Evolutionary conservation across 805 yeast species (phyloP), one percentile per base, ranked within the genome.

Genomic region (Ogataea ramenticola): DNA sequence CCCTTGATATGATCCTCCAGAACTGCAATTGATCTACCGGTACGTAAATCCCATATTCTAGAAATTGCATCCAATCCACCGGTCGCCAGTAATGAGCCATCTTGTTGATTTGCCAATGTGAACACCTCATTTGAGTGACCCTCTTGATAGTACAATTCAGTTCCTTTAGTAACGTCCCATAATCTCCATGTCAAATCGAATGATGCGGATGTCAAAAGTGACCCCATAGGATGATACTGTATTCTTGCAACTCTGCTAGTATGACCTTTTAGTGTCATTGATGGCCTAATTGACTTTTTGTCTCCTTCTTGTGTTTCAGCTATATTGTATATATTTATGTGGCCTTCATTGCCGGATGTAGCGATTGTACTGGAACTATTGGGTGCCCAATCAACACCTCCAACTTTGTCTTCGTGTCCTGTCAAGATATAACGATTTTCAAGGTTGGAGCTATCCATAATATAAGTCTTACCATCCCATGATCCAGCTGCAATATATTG

Each of bases 101-200:
- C 95, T 0, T 73, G 71, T 47, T 89, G 95, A 48, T 83, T 74
- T 1, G 75, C 64, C 3, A 85, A 59, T 0, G 79, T 55, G 47
- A 75, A 79, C 0, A 89, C 80, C 45, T 80, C 93, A 52, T 79
- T 81, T 1, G 85, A 66, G 57, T 91, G 97, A 0, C 97, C 96
- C 56, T 87, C 96, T 59, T 91, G 98, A 46, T 76, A 68, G 35
- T 76, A 65, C 7, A 91, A 54, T 43, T 79, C 79, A 27, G 57
- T 56, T 15, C 62, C 60, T 4, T 68, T 73, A 12, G 65, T 63
- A 0, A 79, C 50, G 60, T 91, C 96, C 96, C 96, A 90, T 3
- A 87, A 59, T 47, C 87, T 74, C 96, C 96, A 91, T 0, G 96
- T 86, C 50, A 71, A 71, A 61, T 91, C 97, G 55, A 74, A 82